These are phyloP conservation scores for Xylaria hypoxylon DNA, from an alignment of 2,329 filamentous ascomycete species.

Conservation along the genomic window DNA sequence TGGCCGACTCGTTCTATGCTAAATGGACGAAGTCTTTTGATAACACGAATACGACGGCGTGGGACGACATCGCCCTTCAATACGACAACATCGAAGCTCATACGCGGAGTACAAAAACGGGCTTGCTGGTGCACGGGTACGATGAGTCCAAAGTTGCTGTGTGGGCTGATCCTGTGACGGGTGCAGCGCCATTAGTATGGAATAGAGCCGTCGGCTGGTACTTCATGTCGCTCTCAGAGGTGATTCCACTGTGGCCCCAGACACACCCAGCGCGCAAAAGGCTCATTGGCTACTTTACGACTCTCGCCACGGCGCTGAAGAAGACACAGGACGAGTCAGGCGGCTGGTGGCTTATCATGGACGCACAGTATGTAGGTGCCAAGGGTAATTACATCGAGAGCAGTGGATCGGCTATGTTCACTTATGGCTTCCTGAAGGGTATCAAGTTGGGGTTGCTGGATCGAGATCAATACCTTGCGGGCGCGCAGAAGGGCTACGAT, in stretches of 20 bases:
- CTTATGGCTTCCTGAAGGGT: conserved; percentile 63
- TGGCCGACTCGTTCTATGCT: conserved; percentile 60
- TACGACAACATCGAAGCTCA: conserved; percentile 58
- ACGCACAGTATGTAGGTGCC: conserved; percentile 58
- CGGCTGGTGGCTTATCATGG: conserved; percentile 71
- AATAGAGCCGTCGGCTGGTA: conserved; percentile 63
- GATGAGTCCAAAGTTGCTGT: conserved; percentile 59
- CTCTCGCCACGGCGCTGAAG: conserved; percentile 57
- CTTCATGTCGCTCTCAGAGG: conserved; percentile 61
- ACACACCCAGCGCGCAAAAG: conserved; percentile 52
- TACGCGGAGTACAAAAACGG: conserved; percentile 53
- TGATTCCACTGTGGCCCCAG: conserved; percentile 57
- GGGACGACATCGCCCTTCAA: conserved; percentile 58
- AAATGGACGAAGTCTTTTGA: conserved; percentile 56
- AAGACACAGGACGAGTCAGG: conserved; percentile 58
- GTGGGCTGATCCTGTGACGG: conserved; percentile 61
- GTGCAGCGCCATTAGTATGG: conserved; percentile 64
- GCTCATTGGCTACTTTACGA: conserved; percentile 56
- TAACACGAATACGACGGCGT: conserved; percentile 54
- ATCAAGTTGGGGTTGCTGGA: conserved; percentile 53
- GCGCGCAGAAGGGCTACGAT: conserved; percentile 58
- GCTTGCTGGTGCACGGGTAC: conserved; percentile 64
- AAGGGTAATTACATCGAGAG: conserved; percentile 71
- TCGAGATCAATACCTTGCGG: conserved; percentile 50
- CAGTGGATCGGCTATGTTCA: conserved; percentile 69